Conservation (phyloP, 306 rosid genomes). For the Sesbania bispinosa region DNA sequence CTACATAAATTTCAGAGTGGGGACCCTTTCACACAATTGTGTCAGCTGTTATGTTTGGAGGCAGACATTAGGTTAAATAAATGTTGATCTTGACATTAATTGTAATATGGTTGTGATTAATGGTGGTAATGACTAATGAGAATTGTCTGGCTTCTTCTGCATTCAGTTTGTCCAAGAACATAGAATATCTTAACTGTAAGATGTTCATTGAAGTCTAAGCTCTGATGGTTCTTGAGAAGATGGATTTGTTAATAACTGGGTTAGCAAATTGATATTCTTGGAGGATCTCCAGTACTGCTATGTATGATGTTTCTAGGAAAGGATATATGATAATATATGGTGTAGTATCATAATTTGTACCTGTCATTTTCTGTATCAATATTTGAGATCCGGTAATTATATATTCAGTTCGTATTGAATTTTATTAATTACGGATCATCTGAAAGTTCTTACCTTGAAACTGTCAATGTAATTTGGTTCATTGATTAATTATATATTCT, state of each 20-base stretch:
- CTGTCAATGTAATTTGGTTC: constrained; percentile 2
- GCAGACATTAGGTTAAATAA: not conserved
- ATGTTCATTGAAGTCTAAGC: not conserved
- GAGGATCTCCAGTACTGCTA: too few species aligned
- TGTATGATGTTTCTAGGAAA: not conserved
- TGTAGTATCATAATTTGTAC: not conserved
- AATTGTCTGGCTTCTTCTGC: not conserved
- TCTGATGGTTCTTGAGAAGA: not conserved
- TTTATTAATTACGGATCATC: not conserved
- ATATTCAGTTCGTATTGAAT: not conserved
- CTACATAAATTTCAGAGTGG: not conserved
- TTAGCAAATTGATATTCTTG: constrained; percentile 5
- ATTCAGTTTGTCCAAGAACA: not conserved
- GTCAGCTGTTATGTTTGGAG: not conserved
- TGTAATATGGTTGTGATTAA: not conserved
- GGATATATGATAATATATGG: not conserved
- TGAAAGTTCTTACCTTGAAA: not conserved
- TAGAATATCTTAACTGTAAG: not conserved
- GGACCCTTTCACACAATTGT: not conserved
- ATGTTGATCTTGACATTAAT: not conserved
- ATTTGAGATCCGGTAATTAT: not conserved
- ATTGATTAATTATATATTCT: constrained; percentile 25
- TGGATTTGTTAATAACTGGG: not conserved
- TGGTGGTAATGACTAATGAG: not conserved
- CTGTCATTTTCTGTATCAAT: not conserved